Conservation (phyloP, 75 land plant genomes). For the Picea glauca region DNA sequence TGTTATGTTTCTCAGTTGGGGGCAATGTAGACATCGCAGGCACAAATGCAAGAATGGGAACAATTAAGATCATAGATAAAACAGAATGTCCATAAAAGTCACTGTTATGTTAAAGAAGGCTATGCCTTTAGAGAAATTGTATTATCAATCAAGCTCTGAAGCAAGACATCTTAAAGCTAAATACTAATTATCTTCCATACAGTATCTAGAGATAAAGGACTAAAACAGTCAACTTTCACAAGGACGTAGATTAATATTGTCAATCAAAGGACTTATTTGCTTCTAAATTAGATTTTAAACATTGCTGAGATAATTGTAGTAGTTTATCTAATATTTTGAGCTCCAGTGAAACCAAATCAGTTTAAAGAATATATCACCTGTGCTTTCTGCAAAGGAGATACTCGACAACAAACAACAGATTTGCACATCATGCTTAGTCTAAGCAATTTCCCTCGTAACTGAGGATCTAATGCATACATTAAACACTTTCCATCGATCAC, state of each 20-base stretch:
- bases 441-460: conserved; percentile 66
- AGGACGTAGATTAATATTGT: not conserved
- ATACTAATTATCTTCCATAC: not conserved
- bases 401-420: conserved; percentile 93
- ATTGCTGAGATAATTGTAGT: not conserved
- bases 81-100: too few relatives aligned
- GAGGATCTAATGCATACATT: conserved; percentile 94
- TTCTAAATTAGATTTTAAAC: not conserved
- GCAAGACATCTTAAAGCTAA: not conserved
- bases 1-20: not conserved
- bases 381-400: conserved; percentile 95
- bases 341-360: not conserved
- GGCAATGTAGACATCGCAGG: too few relatives aligned
- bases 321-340: not conserved
- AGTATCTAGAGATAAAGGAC: not conserved
- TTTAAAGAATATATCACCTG: conserved; percentile 47
- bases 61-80: too few relatives aligned
- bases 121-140: not conserved
- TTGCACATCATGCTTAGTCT: conserved; percentile 79
- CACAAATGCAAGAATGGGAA: too few relatives aligned
- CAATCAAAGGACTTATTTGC: not conserved
- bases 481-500: conserved; percentile 95
- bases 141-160: not conserved
- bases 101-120: too few relatives aligned
- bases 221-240: not conserved